phyloP scores from a whole-genome alignment of 176 grass and related monocot species.

The Sorghum bicolor region Sorghum_bicolor_NCBIv3 NC_012871.2:25297501-25298000 shows the following conservation, averaged over 20 bases:
- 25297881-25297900: constrained; percentile 94
- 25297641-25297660: neutral
- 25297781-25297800: neutral
- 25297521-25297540: neutral
- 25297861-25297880: constrained; percentile 36
- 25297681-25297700: neutral
- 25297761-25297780: neutral
- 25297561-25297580: neutral
- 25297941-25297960: neutral
- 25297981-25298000: constrained; percentile 22
- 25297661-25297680: neutral
- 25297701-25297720: neutral
- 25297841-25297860: constrained; percentile 13
- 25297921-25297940: constrained; percentile 77
- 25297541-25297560: neutral
- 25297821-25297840: neutral
- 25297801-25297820: neutral
- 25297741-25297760: neutral
- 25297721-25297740: neutral
- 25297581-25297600: neutral
- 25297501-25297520: neutral
- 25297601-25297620: neutral
- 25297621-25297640: neutral
- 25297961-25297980: neutral
- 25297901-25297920: constrained; percentile 96